These are phyloP conservation scores for Lachnellula subtilissima DNA, from an alignment of 2,329 filamentous ascomycete species.

Conservation along the genomic window DNA sequence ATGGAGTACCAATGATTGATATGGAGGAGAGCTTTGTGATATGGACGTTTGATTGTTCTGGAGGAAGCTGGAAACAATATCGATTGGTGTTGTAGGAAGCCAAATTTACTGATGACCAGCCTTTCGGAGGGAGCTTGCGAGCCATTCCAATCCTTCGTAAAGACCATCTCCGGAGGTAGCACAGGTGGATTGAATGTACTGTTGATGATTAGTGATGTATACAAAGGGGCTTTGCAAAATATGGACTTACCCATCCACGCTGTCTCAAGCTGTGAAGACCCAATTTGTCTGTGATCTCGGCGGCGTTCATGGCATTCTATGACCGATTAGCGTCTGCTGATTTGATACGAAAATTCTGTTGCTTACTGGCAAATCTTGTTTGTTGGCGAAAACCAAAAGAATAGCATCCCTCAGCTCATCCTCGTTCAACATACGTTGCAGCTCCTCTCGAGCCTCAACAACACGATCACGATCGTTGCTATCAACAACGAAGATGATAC, in stretches of 20 bases:
- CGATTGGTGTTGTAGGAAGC: constrained; percentile 8
- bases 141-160: constrained; percentile 97
- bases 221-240: background rate
- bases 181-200: constrained; percentile 99
- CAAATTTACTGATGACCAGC: constrained; percentile 55
- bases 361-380: constrained; percentile 97
- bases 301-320: constrained; percentile 98
- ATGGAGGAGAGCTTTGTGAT: constrained; percentile 26
- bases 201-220: constrained; percentile 20
- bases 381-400: constrained; percentile 98
- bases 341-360: background rate
- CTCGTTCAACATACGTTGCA: constrained; percentile 98
- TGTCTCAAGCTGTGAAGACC: constrained; percentile 98
- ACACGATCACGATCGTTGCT: constrained; percentile 98
- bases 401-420: constrained; percentile 97
- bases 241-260: constrained; percentile 88
- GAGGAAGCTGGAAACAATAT: constrained; percentile 26
- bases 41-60: constrained; percentile 30
- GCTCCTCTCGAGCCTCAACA: constrained; percentile 91
- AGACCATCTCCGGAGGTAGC: constrained; percentile 98
- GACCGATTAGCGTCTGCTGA: constrained; percentile 28
- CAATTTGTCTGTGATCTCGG: constrained; percentile 99
- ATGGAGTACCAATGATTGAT: constrained; percentile 29
- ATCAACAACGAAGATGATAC: constrained; percentile 99
- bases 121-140: constrained; percentile 79